phyloP scores from a whole-genome alignment of 2,329 filamentous ascomycete species.

The Nemania abortiva region DNA sequence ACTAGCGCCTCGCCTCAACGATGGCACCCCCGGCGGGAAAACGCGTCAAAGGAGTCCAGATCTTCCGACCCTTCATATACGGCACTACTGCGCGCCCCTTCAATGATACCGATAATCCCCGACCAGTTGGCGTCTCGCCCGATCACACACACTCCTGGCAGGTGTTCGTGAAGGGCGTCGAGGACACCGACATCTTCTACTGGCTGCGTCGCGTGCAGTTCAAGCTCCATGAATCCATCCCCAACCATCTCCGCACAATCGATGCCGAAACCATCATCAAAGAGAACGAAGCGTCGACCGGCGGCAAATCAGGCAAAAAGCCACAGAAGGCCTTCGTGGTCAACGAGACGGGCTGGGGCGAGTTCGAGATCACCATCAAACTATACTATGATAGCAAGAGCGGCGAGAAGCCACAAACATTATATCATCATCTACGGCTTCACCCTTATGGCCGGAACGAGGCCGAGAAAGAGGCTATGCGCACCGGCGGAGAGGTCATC shows the following conservation, averaged over 20 bases:
- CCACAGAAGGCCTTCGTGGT: conserved; percentile 73
- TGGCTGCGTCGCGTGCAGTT: conserved; percentile 98
- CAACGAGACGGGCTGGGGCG: conserved; percentile 95
- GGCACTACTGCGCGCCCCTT: conserved; percentile 84
- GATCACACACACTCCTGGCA: conserved; percentile 98
- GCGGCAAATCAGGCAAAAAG: conserved; percentile 59
- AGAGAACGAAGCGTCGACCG: conserved; percentile 46
- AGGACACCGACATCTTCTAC: conserved; percentile 90
- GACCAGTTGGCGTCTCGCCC: conserved; percentile 79
- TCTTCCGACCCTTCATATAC: conserved; percentile 76
- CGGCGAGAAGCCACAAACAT: conserved; percentile 93
- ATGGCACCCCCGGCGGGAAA: conserved; percentile 74
- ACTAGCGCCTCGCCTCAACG: background rate
- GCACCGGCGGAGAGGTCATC: conserved; percentile 73
- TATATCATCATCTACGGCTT: conserved; percentile 91
- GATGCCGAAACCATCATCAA: conserved; percentile 50
- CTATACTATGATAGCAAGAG: conserved; percentile 91
- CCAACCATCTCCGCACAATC: conserved; percentile 84
- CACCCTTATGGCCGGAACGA: conserved; percentile 91
- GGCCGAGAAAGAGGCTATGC: conserved; percentile 73
- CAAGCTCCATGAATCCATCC: conserved; percentile 97
- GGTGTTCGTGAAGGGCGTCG: conserved; percentile 91
- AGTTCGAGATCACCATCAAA: conserved; percentile 96
- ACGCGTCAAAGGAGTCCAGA: conserved; percentile 74
- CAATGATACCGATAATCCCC: conserved; percentile 81